A percentile compares a stretch with the other conserved stretches of the same genome.
Conservation (phyloP, 257 asterid genomes). For the Eucommia ulmoides region DNA sequence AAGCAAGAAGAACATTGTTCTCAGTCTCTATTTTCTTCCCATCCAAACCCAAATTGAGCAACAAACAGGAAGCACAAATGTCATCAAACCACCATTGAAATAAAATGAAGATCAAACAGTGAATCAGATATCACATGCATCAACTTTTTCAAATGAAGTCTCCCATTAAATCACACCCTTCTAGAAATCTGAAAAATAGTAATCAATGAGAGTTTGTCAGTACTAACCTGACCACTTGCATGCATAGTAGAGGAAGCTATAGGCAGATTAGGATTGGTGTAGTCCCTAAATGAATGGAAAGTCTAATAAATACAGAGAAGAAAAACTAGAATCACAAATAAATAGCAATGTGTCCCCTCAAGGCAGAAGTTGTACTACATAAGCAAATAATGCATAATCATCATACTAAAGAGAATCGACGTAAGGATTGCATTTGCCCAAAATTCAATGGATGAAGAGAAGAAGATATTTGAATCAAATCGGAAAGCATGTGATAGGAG, state of each 20-base stretch:
- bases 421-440: slow-evolving; percentile 3
- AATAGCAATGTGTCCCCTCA: too few species aligned
- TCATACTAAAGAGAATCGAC: slow-evolving; percentile 11
- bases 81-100: slow-evolving; percentile 4
- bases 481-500: slow-evolving; percentile 15
- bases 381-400: too few species aligned
- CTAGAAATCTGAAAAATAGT: not conserved
- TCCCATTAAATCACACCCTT: not conserved
- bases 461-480: slow-evolving; percentile 12
- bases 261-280: slow-evolving; percentile 82
- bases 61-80: slow-evolving; percentile 19
- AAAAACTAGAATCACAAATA: not conserved
- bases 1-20: slow-evolving; percentile 95
- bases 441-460: slow-evolving; percentile 8
- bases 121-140: not conserved
- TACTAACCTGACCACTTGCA: slow-evolving; percentile 81
- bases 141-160: not conserved
- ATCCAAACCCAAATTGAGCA: slow-evolving; percentile 75
- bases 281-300: slow-evolving; percentile 54
- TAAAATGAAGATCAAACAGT: not conserved
- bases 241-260: slow-evolving; percentile 94
- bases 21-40: slow-evolving; percentile 84
- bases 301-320: not conserved
- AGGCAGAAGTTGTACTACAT: too few species aligned
- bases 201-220: too few species aligned